Evolutionary conservation across 176 grass and related monocot species (phyloP).

Genomic region (Carex littledalei): DNA sequence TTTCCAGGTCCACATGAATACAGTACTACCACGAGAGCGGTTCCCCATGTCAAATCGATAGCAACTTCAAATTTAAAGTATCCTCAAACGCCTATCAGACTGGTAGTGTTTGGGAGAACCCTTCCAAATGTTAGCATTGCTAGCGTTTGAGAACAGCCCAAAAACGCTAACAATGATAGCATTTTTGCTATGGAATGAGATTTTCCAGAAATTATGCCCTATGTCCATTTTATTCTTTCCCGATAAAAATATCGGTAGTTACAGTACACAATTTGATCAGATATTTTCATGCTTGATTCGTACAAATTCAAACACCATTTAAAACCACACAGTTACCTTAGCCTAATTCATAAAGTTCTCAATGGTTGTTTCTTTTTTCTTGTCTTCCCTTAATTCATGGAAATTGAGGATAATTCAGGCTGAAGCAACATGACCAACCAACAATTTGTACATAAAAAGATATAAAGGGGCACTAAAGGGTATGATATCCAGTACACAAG

Average conservation of each 20-base stretch:
- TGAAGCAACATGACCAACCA: background rate
- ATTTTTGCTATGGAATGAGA: too few relatives aligned
- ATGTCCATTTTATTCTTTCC: too few relatives aligned
- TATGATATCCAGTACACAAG: background rate
- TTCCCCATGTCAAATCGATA: constrained; percentile 35
- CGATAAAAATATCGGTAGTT: background rate
- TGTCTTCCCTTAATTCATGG: background rate
- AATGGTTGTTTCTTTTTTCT: background rate
- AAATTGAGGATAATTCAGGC: background rate
- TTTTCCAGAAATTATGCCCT: too few relatives aligned
- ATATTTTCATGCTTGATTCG: background rate
- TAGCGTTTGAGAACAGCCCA: too few relatives aligned
- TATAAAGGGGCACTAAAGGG: background rate
- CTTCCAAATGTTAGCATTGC: too few relatives aligned
- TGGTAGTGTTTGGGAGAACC: too few relatives aligned
- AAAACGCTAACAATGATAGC: too few relatives aligned
- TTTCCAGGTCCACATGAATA: background rate
- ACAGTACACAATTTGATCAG: background rate
- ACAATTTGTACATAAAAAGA: background rate
- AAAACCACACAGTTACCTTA: background rate
- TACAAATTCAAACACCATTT: background rate
- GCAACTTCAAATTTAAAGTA: constrained; percentile 10
- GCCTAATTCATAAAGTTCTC: background rate
- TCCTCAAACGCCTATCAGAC: too few relatives aligned
- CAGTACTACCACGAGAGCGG: constrained; percentile 13